A percentile compares a stretch with the other conserved stretches of the same genome.
These are phyloP conservation scores for Barbarea vulgaris DNA, from an alignment of 345 rosid species.

Conservation along the genomic window DNA sequence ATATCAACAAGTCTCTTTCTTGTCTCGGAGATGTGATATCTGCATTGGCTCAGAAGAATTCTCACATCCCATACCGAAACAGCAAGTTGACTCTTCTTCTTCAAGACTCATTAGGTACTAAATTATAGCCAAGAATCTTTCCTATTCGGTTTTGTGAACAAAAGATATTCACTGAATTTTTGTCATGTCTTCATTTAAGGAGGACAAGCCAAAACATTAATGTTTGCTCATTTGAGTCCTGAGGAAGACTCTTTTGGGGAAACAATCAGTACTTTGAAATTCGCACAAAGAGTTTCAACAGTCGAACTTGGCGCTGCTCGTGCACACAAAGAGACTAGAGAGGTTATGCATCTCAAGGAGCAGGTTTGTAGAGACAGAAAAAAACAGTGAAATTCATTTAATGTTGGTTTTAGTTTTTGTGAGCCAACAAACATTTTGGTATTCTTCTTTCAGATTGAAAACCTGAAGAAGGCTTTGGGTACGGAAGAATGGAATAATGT, in stretches of 20 bases:
- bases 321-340: conserved; percentile 75
- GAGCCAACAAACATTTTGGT: conserved; percentile 15
- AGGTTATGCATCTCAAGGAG: conserved; percentile 79
- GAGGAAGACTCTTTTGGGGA: conserved; percentile 81
- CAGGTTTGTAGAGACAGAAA: conserved; percentile 51
- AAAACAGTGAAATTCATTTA: not conserved
- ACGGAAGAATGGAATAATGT: conserved; percentile 51
- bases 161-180: not conserved
- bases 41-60: conserved; percentile 84
- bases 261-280: conserved; percentile 85
- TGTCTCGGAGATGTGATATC: conserved; percentile 93
- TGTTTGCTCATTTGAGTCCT: conserved; percentile 95
- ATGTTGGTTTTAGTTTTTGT: not conserved
- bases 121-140: conserved; percentile 8
- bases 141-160: not conserved
- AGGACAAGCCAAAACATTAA: conserved; percentile 84
- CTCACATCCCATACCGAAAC: conserved; percentile 92
- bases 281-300: conserved; percentile 83
- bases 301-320: conserved; percentile 88
- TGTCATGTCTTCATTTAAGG: conserved; percentile 46
- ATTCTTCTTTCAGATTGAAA: conserved; percentile 66
- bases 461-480: conserved; percentile 78
- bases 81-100: conserved; percentile 95
- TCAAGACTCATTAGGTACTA: conserved; percentile 86
- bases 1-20: conserved; percentile 90